phyloP scores from a whole-genome alignment of 768 basidiomycete species.

The Termitomyces sp. region DNA sequence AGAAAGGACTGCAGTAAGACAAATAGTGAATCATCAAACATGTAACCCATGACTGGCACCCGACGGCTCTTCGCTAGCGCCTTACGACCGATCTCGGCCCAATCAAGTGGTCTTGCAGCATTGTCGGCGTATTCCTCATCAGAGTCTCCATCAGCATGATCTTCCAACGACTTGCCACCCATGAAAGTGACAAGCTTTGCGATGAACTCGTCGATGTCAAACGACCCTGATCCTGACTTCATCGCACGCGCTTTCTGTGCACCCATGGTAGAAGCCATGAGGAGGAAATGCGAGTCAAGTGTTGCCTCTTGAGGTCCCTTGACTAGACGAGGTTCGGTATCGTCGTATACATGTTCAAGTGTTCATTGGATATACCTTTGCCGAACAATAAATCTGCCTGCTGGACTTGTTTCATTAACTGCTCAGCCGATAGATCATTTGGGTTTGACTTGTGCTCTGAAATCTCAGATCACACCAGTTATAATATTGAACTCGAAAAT shows the following conservation, averaged over 20 bases:
- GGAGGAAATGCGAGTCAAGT: slow-evolving; percentile 78
- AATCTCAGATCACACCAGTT: not conserved
- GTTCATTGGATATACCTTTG: slow-evolving; percentile 39
- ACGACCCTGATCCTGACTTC: slow-evolving; percentile 82
- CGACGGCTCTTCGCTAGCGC: slow-evolving; percentile 77
- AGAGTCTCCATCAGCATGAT: slow-evolving; percentile 36
- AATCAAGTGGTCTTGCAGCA: slow-evolving; percentile 51
- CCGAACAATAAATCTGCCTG: slow-evolving; percentile 57
- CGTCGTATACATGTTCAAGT: not conserved
- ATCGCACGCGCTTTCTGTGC: slow-evolving; percentile 87
- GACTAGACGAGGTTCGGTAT: slow-evolving; percentile 33
- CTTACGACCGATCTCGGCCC: slow-evolving; percentile 83
- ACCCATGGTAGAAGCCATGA: slow-evolving; percentile 71
- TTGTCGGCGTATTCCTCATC: slow-evolving; percentile 49
- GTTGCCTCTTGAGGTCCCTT: slow-evolving; percentile 84
- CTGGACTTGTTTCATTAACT: slow-evolving; percentile 49
- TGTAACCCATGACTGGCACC: slow-evolving; percentile 80
- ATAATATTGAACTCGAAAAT: not conserved
- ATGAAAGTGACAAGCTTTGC: slow-evolving; percentile 67
- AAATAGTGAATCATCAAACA: slow-evolving; percentile 43
- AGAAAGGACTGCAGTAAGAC: slow-evolving; percentile 5
- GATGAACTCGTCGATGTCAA: slow-evolving; percentile 91
- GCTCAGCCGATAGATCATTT: slow-evolving; percentile 49
- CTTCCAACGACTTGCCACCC: slow-evolving; percentile 56
- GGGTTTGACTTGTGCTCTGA: slow-evolving; percentile 44